A percentile compares a stretch with the other conserved stretches of the same genome.
These are phyloP conservation scores for Gonium pectorale DNA, from an alignment of 139 green algal genomes.

Conservation along the genomic window DNA sequence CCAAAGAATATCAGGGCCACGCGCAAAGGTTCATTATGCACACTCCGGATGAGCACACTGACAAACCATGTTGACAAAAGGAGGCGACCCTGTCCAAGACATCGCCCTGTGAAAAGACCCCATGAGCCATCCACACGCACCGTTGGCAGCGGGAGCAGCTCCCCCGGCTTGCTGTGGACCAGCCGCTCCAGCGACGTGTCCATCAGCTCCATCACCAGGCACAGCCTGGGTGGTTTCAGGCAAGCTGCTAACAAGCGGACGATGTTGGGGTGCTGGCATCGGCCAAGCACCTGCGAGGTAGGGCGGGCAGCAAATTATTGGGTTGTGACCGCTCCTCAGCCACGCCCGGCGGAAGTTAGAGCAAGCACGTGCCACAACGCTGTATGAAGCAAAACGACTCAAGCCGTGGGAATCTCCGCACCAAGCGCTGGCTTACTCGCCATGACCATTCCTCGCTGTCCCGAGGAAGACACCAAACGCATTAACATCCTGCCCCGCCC, in stretches of 20 bases:
- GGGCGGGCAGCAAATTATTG: too few relatives aligned
- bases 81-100: background rate
- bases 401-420: too few relatives aligned
- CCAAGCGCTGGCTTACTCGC: too few relatives aligned
- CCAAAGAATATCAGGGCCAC: background rate
- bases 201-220: slow-evolving; percentile 44
- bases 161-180: slow-evolving; percentile 17
- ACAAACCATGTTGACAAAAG: background rate
- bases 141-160: slow-evolving; percentile 21
- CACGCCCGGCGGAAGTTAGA: too few relatives aligned
- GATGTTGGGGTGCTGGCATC: slow-evolving; percentile 39
- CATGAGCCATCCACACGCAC: background rate
- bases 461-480: too few relatives aligned
- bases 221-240: slow-evolving; percentile 36
- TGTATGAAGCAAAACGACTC: too few relatives aligned
- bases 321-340: too few relatives aligned
- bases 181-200: slow-evolving; percentile 37
- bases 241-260: slow-evolving; percentile 32
- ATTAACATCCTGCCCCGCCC: too few relatives aligned
- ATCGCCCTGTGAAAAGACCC: background rate
- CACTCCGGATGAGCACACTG: too few relatives aligned
- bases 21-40: too few relatives aligned
- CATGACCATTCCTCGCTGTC: too few relatives aligned
- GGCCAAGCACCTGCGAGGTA: slow-evolving; percentile 7
- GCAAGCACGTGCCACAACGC: too few relatives aligned